These are phyloP conservation scores for Aspergillus aculeatinus DNA, from an alignment of 2,329 filamentous ascomycete genomes.

Conservation along the genomic window DNA sequence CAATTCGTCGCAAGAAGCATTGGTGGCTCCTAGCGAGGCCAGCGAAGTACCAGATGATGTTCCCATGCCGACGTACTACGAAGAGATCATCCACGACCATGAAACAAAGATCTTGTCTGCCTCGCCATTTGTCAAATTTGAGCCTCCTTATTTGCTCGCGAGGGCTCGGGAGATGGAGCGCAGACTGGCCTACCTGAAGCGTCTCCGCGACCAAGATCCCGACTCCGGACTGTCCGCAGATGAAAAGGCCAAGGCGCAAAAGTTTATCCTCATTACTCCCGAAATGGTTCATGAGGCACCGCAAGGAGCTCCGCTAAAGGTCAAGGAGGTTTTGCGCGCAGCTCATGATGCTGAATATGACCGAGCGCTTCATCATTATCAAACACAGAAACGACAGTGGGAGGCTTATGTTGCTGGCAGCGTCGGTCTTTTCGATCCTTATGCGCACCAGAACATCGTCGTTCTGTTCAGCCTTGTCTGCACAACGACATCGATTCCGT, in stretches of 20 bases:
- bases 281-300: conserved; percentile 90
- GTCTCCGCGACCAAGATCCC: conserved; percentile 70
- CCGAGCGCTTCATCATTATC: conserved; percentile 88
- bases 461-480: conserved; percentile 93
- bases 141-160: conserved; percentile 88
- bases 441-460: conserved; percentile 93
- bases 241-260: conserved; percentile 65
- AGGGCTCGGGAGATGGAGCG: conserved; percentile 88
- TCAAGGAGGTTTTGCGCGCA: conserved; percentile 89
- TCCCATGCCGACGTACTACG: conserved; percentile 88
- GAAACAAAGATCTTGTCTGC: conserved; percentile 91
- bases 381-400: conserved; percentile 93
- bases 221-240: conserved; percentile 48
- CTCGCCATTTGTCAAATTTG: conserved; percentile 94
- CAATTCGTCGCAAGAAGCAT: conserved; percentile 15
- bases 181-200: conserved; percentile 75
- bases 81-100: conserved; percentile 90
- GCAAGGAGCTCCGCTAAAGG: conserved; percentile 76
- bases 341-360: conserved; percentile 97
- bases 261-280: conserved; percentile 87
- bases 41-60: conserved; percentile 70
- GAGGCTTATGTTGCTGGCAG: conserved; percentile 91
- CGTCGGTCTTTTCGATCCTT: conserved; percentile 86
- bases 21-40: conserved; percentile 19
- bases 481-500: conserved; percentile 89